phyloP scores from a whole-genome alignment of 495 filamentous ascomycete genomes.

The Aspergillus coremiiformis region DNA sequence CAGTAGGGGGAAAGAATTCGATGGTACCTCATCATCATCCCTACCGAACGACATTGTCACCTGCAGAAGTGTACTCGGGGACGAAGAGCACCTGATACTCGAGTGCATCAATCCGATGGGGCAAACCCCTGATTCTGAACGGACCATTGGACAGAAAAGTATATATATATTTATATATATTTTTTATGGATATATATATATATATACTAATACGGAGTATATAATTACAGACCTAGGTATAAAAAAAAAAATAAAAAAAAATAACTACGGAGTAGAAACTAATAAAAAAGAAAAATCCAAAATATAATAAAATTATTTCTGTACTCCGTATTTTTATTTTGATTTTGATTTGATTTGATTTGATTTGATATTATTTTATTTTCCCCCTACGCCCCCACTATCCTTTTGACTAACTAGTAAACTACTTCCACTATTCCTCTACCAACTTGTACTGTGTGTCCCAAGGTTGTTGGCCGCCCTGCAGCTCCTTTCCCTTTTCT shows the following conservation, averaged over 20 bases:
- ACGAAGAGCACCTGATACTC: not conserved
- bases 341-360: no score
- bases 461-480: slow-evolving; percentile 22
- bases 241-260: not conserved
- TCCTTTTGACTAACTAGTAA: no score
- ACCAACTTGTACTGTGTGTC: no score
- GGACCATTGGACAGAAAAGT: not conserved
- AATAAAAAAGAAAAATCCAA: not conserved
- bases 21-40: not conserved
- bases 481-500: slow-evolving; percentile 36
- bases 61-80: not conserved
- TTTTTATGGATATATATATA: no score
- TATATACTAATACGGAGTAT: no score
- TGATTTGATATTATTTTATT: no score
- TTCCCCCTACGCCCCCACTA: no score
- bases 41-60: not conserved
- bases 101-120: not conserved
- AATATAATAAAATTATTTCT: no score
- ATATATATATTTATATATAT: no score
- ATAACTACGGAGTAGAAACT: slow-evolving; percentile 1
- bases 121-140: not conserved
- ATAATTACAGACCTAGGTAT: no score
- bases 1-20: not conserved
- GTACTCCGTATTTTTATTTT: no score
- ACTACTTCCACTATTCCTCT: slow-evolving; percentile 7